Base-by-base conservation (phyloP, 192 early-diverging fungal species). In the Linnemannia exigua region DNA sequence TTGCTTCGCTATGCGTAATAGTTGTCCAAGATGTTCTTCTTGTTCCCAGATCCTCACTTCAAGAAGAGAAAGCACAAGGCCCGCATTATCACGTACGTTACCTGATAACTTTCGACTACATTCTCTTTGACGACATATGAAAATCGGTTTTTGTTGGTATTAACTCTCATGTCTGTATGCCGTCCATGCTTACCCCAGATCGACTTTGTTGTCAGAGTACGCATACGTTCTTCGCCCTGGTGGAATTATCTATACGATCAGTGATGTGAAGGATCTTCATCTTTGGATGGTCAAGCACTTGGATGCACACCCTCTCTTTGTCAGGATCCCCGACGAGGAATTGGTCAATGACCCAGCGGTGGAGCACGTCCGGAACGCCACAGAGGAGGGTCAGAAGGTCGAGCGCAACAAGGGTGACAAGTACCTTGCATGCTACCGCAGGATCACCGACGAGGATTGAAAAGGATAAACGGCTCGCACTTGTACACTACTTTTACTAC, bases 11-110 rank as follows among this genome's bases (percentile, higher is more conserved):
- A 2, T 58, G 1, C 22, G 31, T 63, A 9, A 61, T 84, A 96
- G 93, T 93, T 99, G 36, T 94, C 94, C 51, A 99, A 99, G 88
- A 90, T 99, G 72, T 99, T 99, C 80, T 96, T 99, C 87, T 91
- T 99, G 76, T 99, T 99, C 83, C 98, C 99, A 58, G 99, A 99
- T 87, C 99, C 99, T 38, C 98, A 99, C 82, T 99, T 99, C 88
- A 99, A 99, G 87, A 97, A 96, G 77, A 94, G 96, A 81, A 99
- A 99, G 88, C 97, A 99, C 91, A 99, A 99, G 91, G 97, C 97
- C 0, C 92, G 99, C 46, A 99, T 99, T 76, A 97, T 99, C 72
- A 96, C 95, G 82, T 91, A 89, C 75, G 81, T 71, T 36, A 68
- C 9, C 41, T 6, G n/a, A n/a, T n/a, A n/a, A n/a, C n/a, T n/a